Evolutionary conservation across 2,329 filamentous ascomycete species (phyloP).

Genomic region (Metarhizium robertsii): DNA sequence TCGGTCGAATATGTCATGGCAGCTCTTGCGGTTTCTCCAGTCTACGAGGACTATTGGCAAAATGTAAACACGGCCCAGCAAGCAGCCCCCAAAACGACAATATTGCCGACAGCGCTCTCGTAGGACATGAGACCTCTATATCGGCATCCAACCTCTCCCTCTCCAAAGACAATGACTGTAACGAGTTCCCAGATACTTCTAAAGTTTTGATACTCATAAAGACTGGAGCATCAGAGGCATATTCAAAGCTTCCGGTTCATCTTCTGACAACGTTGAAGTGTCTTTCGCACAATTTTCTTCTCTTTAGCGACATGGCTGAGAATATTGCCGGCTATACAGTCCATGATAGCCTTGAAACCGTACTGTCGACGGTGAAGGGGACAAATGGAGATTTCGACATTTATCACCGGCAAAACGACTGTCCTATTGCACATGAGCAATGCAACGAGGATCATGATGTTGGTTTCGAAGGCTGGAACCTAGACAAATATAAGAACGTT

Average conservation of each 20-base stretch:
- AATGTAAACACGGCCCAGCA: not conserved
- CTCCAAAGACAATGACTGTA: slow-evolving; percentile 16
- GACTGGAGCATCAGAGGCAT: slow-evolving; percentile 47
- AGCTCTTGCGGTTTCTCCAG: slow-evolving; percentile 13
- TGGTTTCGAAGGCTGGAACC: slow-evolving; percentile 33
- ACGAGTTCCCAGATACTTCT: slow-evolving; percentile 32
- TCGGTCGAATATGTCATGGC: slow-evolving; percentile 19
- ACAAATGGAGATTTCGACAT: slow-evolving; percentile 41
- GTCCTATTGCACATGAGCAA: slow-evolving; percentile 33
- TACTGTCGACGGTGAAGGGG: slow-evolving; percentile 31
- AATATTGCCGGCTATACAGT: slow-evolving; percentile 33
- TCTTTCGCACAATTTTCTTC: slow-evolving; percentile 37
- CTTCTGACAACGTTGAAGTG: slow-evolving; percentile 43
- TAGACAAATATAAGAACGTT: slow-evolving; percentile 55
- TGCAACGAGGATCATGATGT: slow-evolving; percentile 24
- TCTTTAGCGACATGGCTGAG: slow-evolving; percentile 49
- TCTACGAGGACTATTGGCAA: not conserved
- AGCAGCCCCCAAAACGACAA: not conserved
- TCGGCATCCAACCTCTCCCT: not conserved
- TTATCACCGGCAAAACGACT: slow-evolving; percentile 34
- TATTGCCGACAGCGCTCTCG: not conserved
- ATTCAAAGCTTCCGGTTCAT: slow-evolving; percentile 41
- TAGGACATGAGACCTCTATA: not conserved
- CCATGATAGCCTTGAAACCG: slow-evolving; percentile 35
- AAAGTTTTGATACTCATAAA: slow-evolving; percentile 44